Base-by-base conservation (phyloP, 2,329 filamentous ascomycete species). In the Juglanconis sp. region DNA sequence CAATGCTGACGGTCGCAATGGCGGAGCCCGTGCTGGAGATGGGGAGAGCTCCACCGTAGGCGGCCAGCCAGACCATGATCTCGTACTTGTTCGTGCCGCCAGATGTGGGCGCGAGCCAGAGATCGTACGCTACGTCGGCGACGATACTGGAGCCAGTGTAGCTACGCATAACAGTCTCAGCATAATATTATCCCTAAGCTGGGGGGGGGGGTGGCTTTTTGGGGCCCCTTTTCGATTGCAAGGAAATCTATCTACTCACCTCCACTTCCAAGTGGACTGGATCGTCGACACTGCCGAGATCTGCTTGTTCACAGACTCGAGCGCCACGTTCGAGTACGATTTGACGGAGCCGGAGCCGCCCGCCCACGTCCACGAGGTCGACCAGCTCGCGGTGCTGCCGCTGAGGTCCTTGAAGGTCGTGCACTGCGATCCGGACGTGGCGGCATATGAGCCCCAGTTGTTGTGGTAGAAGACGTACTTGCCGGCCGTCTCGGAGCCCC, bases 11-110 rank as follows among this genome's bases (percentile, higher is more conserved):
- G 0, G 77, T 84, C 3, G 80, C 83, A 64, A 87, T 76, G 6
- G 82, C 65, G 31, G 73, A 77, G 58, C 83, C 84, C 7, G 74
- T 79, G 42, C 70, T 66, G 46, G 78, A 80, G 74, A 87, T 87
- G 42, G 85, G 84, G 0, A 81, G 81, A 1, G 84, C 84, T 56
- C 82, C 83, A 32, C 84, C 85, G 50, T 83, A 74, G 3, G 79
- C 77, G 1, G 76, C 80, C 49, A 87, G 75, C 86, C 86, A 88
- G 66, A 88, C 77, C 86, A 88, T 88, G 70, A 88, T 79, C 72
- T 88, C 86, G 69, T 85, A 86, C 67, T 83, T 74, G 32, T 79
- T 68, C 5, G 60, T 68, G 51, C 70, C 71, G 1, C 78, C 73
- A 10, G 76, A 75, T 10, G 79, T 76, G 15, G 74, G 73, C 13